Evolutionary conservation across 2,329 filamentous ascomycete species (phyloP).

Genomic region (Verticillium longisporum): DNA sequence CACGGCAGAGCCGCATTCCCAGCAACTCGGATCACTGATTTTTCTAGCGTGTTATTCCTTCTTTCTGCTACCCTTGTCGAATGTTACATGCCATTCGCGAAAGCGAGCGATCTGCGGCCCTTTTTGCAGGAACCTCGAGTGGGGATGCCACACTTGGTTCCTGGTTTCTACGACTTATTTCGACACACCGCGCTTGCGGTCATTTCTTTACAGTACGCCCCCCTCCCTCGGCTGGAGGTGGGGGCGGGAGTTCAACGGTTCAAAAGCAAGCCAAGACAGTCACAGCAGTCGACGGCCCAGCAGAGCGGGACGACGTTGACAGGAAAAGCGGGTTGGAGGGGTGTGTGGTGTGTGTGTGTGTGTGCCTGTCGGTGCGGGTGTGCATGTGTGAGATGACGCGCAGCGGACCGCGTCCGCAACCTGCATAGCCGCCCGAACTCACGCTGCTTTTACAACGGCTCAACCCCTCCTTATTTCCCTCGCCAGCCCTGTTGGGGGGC

Average conservation of each 20-base stretch:
- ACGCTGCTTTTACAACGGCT: slow-evolving; percentile 32
- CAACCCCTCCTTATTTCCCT: background rate
- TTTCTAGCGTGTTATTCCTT: slow-evolving; percentile 9
- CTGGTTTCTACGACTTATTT: slow-evolving; percentile 3
- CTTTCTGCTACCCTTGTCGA: background rate
- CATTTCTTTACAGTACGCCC: slow-evolving; percentile 1
- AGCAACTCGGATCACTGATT: background rate
- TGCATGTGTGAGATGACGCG: slow-evolving; percentile 8
- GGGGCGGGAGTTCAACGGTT: background rate
- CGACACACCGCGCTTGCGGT: slow-evolving; percentile 6
- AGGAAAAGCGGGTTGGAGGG: background rate
- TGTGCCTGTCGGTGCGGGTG: no score
- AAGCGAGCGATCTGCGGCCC: slow-evolving; percentile 5
- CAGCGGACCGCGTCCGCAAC: slow-evolving; percentile 15
- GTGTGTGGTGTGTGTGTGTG: no score
- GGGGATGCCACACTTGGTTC: slow-evolving; percentile 4
- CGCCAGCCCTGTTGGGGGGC: background rate
- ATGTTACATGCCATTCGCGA: background rate
- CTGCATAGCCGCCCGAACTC: slow-evolving; percentile 24
- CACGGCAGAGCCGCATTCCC: slow-evolving; percentile 2
- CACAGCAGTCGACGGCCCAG: background rate
- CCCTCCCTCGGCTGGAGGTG: background rate
- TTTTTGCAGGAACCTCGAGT: slow-evolving; percentile 6
- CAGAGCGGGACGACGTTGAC: background rate
- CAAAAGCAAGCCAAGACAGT: background rate